These are phyloP conservation scores for Scedosporium aurantiacum DNA, from an alignment of 2,329 filamentous ascomycete species.

Conservation along the genomic window DNA sequence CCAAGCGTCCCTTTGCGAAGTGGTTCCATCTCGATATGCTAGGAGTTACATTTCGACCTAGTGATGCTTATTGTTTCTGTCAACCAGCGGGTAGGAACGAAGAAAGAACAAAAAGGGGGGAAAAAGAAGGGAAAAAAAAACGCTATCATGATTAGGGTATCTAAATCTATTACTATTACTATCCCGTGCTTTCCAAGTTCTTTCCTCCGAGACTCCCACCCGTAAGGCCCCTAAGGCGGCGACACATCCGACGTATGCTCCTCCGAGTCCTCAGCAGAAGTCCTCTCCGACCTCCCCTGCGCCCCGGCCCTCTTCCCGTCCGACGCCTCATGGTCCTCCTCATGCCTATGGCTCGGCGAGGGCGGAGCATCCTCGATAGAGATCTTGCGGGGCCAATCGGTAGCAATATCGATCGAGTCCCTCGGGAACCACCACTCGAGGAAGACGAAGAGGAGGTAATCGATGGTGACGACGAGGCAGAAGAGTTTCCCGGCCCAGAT, in stretches of 20 bases:
- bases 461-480: slow-evolving; percentile 85
- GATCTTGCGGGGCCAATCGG: slow-evolving; percentile 78
- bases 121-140: neutral
- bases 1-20: neutral
- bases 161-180: slow-evolving; percentile 2
- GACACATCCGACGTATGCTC: neutral
- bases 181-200: too few species aligned
- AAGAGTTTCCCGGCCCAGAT: slow-evolving; percentile 98
- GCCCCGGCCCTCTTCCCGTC: neutral
- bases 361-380: neutral
- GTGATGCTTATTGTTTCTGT: neutral
- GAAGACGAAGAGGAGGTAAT: slow-evolving; percentile 83
- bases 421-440: slow-evolving; percentile 81
- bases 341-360: neutral
- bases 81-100: neutral
- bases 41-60: too few species aligned
- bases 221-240: slow-evolving; percentile 5
- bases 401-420: slow-evolving; percentile 76
- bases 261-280: neutral
- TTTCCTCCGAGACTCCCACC: neutral
- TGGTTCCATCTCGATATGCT: too few species aligned
- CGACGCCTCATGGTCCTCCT: neutral
- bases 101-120: neutral
- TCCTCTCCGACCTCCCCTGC: neutral
- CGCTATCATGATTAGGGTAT: neutral